Base-by-base conservation (phyloP, 352 stramenopile genomes). In the Globisporangium rhizosaccharum region DNA sequence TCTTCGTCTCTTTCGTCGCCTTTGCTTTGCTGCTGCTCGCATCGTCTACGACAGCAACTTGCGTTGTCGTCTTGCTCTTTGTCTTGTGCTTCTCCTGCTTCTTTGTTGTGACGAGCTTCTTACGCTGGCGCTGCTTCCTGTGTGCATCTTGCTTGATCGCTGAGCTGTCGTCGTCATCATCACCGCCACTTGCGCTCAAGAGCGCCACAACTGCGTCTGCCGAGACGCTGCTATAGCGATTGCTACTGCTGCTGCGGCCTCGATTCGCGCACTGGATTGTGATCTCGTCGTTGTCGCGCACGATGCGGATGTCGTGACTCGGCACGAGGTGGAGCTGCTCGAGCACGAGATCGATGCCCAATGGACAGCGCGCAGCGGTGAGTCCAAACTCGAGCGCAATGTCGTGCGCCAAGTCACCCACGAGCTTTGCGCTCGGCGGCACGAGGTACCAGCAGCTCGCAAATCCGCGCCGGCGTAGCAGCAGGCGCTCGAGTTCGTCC, bases 361-460 rank as follows among this genome's bases (percentile, higher is more conserved):
- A 42, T 0, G 80, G 75, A 57, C 78, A 90, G 18, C 70, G 49
- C 47, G 51, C 61, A 12, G 51, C 46, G 20, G 37, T 46, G 53
- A 90, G 66, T 33, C 63, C 75, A 65, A 92, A 92, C 51, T 89
- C 80, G 10, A 66, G 57, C 51, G 71, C 48, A 45, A 92, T 67
- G 63, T 68, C 70, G 51, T 87, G 63, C 53, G 75, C 55, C 61
- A 92, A 50, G 53, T 92, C 83, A 39, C 79, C 78, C 41, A 92
- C 79, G 15, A 87, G 49, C 50, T 71, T 71, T 28, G 55, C 70
- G 9, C 69, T 61, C 1, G n/a, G 45, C 14, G 83, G 75, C 10
- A 92, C 47, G 20, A 90, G 61, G 54, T 80, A 90, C 80, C 80
- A 92, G 60, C 83, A 90, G 17, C 73, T 65, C 26, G 67, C 65